phyloP scores from a whole-genome alignment of 495 filamentous ascomycete genomes.

The Viridothelium virens region DNA sequence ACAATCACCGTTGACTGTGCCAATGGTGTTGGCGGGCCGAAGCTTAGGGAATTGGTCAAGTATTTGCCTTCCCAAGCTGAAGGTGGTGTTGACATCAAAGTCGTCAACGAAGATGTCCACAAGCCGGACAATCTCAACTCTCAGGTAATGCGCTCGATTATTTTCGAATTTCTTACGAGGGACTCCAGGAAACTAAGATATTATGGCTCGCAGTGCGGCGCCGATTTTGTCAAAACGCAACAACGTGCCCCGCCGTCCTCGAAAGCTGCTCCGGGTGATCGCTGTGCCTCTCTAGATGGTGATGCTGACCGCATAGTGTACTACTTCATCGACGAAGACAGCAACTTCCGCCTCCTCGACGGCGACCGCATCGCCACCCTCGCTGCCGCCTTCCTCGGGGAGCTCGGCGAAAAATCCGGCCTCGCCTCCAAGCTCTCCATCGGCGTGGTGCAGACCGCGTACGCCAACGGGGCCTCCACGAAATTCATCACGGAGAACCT shows the following conservation, averaged over 20 bases:
- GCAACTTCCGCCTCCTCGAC: constrained; percentile 80
- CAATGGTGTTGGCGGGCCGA: constrained; percentile 92
- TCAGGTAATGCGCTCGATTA: constrained; percentile 47
- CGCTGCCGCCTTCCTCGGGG: constrained; percentile 86
- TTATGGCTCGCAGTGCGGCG: constrained; percentile 62
- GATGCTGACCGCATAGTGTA: constrained; percentile 94
- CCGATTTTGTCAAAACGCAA: constrained; percentile 94
- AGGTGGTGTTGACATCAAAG: constrained; percentile 67
- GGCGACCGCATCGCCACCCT: constrained; percentile 95
- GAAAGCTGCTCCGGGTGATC: constrained; percentile 62
- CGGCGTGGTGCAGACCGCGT: constrained; percentile 92
- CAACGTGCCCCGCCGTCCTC: constrained; percentile 82
- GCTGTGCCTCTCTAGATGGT: constrained; percentile 88
- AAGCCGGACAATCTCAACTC: constrained; percentile 81
- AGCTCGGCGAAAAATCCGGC: constrained; percentile 72
- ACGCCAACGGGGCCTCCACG: constrained; percentile 94
- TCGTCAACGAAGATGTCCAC: constrained; percentile 86
- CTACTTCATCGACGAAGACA: constrained; percentile 80
- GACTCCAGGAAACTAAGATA: background rate
- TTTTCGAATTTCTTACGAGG: background rate
- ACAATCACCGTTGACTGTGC: constrained; percentile 84
- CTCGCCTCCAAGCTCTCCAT: constrained; percentile 73
- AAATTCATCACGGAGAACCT: constrained; percentile 81
- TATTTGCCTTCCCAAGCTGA: constrained; percentile 57
- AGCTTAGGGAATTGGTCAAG: constrained; percentile 80